Percentiles rank a stretch among this genome's conserved stretches.
Evolutionary conservation across 2,329 filamentous ascomycete species (phyloP).

Genomic region (Colletotrichum costaricense): DNA sequence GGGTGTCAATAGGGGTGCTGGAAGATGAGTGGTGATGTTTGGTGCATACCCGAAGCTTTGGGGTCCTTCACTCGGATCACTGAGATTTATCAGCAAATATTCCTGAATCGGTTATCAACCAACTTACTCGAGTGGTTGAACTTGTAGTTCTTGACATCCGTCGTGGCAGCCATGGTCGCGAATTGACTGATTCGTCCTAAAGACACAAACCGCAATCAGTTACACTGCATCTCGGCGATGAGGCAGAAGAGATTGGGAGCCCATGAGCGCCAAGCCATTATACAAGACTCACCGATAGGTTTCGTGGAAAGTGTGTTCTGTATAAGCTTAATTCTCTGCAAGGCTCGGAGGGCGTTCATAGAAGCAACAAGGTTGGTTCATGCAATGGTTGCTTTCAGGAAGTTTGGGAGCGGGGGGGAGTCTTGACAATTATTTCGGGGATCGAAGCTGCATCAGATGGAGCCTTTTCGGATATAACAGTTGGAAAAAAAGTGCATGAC

Average conservation of each 20-base stretch:
- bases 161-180: slow-evolving; percentile 73
- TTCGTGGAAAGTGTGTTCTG: slow-evolving; percentile 26
- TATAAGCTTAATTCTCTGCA: slow-evolving; percentile 32
- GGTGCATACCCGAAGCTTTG: slow-evolving; percentile 72
- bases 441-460: slow-evolving; percentile 14
- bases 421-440: background rate
- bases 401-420: background rate
- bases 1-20: slow-evolving; percentile 16
- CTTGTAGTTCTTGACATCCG: slow-evolving; percentile 82
- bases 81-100: slow-evolving; percentile 34
- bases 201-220: background rate
- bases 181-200: slow-evolving; percentile 39
- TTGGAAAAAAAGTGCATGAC: slow-evolving; percentile 6
- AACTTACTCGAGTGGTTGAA: slow-evolving; percentile 81
- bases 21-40: background rate
- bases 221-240: background rate
- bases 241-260: background rate
- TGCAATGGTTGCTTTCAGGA: background rate
- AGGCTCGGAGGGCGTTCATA: slow-evolving; percentile 32
- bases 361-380: background rate
- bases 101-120: fast-evolving
- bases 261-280: background rate
- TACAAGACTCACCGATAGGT: background rate
- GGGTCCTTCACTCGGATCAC: slow-evolving; percentile 97
- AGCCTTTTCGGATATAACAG: slow-evolving; percentile 26